Percentiles rank a stretch among this genome's conserved stretches.
These are phyloP conservation scores for Spathaspora girioi DNA, from an alignment of 805 yeast species.

Conservation along the genomic window DNA sequence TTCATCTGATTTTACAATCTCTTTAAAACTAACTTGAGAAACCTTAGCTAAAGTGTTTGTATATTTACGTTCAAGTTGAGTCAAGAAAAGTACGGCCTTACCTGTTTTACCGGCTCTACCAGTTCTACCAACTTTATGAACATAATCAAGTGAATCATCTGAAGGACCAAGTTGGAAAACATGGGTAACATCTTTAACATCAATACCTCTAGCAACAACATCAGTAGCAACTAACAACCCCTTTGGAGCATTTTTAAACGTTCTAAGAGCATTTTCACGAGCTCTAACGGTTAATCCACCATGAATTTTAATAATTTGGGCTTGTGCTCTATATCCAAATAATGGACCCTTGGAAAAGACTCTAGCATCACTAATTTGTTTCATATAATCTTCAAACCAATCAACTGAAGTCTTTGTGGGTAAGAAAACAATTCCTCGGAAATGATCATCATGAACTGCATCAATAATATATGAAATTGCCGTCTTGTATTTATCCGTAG, in stretches of 20 bases:
- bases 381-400: constrained; percentile 29
- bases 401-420: constrained; percentile 74
- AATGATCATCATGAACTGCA: constrained; percentile 36
- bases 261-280: constrained; percentile 58
- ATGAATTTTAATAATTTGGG: constrained; percentile 45
- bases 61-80: constrained; percentile 56
- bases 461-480: constrained; percentile 49
- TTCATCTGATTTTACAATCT: constrained; percentile 36
- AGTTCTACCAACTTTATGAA: constrained; percentile 94
- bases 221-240: constrained; percentile 81
- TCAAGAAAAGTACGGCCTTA: constrained; percentile 56
- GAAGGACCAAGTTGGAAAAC: constrained; percentile 85
- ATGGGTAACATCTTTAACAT: constrained; percentile 82
- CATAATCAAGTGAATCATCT: constrained; percentile 68
- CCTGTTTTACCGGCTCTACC: constrained; percentile 90
- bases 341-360: constrained; percentile 12
- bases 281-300: constrained; percentile 70
- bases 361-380: not conserved
- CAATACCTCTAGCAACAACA: constrained; percentile 96
- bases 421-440: constrained; percentile 79
- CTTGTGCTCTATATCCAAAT: constrained; percentile 14
- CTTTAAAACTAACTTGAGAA: constrained; percentile 53
- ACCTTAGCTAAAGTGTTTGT: constrained; percentile 42
- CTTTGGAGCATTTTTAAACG: constrained; percentile 42
- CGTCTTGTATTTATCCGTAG: constrained; percentile 59